Conservation (phyloP, 2,329 filamentous ascomycete species). For the Penicillium sp. region DNA sequence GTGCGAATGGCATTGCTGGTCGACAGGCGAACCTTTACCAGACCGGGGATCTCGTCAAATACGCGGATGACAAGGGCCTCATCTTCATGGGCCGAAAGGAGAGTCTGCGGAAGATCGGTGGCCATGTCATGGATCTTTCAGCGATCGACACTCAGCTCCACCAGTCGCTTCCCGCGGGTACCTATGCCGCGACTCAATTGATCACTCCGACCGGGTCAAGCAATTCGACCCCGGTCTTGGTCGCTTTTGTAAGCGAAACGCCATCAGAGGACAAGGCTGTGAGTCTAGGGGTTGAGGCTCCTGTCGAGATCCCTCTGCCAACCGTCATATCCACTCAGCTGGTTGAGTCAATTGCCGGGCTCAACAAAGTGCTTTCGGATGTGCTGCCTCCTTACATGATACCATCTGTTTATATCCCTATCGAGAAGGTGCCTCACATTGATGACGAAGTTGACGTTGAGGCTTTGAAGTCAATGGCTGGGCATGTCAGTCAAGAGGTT, state of each 20-base stretch:
- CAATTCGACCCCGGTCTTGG: slow-evolving; percentile 4
- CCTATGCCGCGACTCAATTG: slow-evolving; percentile 2
- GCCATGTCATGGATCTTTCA: slow-evolving; percentile 13
- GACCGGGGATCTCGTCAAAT: slow-evolving; percentile 12
- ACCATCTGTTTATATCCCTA: slow-evolving; percentile 8
- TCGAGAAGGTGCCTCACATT: slow-evolving; percentile 1
- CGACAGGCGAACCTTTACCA: slow-evolving; percentile 5
- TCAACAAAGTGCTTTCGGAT: slow-evolving; percentile 10
- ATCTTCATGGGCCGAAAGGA: slow-evolving; percentile 14
- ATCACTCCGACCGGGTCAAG: slow-evolving; percentile 3
- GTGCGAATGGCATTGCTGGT: not conserved
- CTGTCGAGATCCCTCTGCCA: not conserved
- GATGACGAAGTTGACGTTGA: slow-evolving; percentile 3
- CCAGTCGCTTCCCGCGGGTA: slow-evolving; percentile 1
- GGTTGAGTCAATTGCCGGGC: slow-evolving; percentile 2
- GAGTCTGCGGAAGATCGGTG: slow-evolving; percentile 8
- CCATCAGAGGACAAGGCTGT: not conserved
- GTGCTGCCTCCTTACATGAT: slow-evolving; percentile 14
- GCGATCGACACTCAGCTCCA: slow-evolving; percentile 11
- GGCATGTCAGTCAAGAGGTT: slow-evolving; percentile 3
- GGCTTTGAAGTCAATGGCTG: not conserved
- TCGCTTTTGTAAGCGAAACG: slow-evolving; percentile 10
- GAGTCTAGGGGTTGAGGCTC: slow-evolving; percentile 4
- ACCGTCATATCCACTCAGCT: slow-evolving; percentile 3
- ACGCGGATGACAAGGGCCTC: slow-evolving; percentile 6